phyloP scores from a whole-genome alignment of 106 monocot genomes.

The Phalaenopsis aphrodite region DNA sequence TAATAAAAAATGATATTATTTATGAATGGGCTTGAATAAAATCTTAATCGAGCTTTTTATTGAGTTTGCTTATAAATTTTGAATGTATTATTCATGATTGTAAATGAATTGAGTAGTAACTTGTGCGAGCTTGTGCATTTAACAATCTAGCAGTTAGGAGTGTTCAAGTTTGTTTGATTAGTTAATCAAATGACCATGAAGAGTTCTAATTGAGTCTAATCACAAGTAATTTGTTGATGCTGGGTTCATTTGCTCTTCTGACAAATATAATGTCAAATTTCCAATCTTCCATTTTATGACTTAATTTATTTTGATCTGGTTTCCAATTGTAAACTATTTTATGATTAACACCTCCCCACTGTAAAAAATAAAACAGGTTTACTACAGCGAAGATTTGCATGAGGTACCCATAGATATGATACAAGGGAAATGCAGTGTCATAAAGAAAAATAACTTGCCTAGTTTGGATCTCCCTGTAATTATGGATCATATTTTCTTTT shows the following conservation, averaged over 20 bases:
- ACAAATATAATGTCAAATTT: neutral
- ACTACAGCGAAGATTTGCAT: constrained; percentile 70
- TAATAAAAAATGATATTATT: no score
- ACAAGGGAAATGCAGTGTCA: constrained; percentile 78
- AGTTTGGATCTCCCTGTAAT: constrained; percentile 50
- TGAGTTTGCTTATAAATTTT: no score
- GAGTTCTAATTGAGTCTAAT: no score
- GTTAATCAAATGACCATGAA: no score
- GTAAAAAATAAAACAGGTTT: constrained; percentile 37
- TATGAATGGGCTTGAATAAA: no score
- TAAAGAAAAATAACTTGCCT: constrained; percentile 55
- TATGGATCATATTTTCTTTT: constrained; percentile 78
- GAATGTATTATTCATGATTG: no score
- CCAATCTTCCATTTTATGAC: neutral
- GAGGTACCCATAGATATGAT: constrained; percentile 59
- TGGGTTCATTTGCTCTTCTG: neutral
- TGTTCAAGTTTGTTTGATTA: no score
- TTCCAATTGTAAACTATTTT: neutral
- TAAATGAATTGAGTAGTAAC: no score
- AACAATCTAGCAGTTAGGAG: no score
- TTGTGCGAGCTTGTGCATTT: no score
- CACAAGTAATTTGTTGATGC: no score
- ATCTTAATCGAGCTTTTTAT: no score
- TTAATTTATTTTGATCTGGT: neutral
- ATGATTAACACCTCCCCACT: neutral